These are phyloP conservation scores for Ceratocystis cacaofunesta DNA, from an alignment of 2,329 filamentous ascomycete genomes.

Conservation along the genomic window DNA sequence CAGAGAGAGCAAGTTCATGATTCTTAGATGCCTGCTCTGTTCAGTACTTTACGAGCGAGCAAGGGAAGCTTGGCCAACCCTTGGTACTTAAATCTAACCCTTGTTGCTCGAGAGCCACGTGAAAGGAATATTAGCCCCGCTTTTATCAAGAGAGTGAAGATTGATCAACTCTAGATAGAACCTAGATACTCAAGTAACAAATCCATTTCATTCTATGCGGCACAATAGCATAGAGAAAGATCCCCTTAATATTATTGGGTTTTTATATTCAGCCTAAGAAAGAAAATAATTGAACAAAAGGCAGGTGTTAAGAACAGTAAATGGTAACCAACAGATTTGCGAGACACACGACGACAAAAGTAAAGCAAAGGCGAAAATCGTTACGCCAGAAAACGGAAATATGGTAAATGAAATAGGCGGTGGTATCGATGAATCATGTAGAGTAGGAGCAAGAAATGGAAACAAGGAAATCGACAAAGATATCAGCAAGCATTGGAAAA, in stretches of 20 bases:
- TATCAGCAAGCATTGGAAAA: not conserved
- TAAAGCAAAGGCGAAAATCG: not conserved
- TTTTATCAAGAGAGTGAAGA: not conserved
- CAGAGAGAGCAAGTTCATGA: not conserved
- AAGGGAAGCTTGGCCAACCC: not conserved
- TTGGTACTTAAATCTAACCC: not conserved
- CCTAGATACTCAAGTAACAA: too few relatives aligned
- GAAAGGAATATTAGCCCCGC: not conserved
- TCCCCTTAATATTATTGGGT: not conserved
- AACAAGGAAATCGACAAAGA: not conserved
- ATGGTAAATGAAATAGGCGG: slow-evolving; percentile 1
- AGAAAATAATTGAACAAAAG: not conserved
- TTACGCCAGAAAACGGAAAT: not conserved
- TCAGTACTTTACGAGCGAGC: not conserved
- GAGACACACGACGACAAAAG: not conserved
- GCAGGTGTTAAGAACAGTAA: not conserved
- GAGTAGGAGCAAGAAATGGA: not conserved
- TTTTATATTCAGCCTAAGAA: not conserved
- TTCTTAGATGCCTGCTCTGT: not conserved
- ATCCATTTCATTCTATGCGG: too few relatives aligned
- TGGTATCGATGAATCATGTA: slow-evolving; percentile 10
- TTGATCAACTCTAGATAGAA: too few relatives aligned
- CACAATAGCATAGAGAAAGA: too few relatives aligned
- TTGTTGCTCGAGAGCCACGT: not conserved
- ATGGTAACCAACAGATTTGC: not conserved